A percentile compares a stretch with the other conserved stretches of the same genome.
These are phyloP conservation scores for Yamadazyma atmosphaerica DNA, from an alignment of 1,139 yeast genomes.

Conservation along the genomic window DNA sequence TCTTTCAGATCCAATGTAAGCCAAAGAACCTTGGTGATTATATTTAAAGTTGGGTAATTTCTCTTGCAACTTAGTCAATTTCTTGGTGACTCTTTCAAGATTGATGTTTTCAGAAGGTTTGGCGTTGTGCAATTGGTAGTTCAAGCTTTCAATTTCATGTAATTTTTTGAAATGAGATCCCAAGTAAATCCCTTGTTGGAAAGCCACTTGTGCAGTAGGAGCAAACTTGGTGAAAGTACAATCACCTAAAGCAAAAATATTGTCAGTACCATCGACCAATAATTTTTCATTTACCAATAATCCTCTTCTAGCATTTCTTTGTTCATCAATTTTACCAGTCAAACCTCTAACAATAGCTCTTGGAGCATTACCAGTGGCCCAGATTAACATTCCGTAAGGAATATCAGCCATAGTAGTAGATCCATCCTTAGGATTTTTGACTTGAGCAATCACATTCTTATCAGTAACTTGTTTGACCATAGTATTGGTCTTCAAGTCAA, in stretches of 20 bases:
- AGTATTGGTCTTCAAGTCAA: conserved; percentile 76
- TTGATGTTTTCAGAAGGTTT: conserved; percentile 33
- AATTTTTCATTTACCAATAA: conserved; percentile 79
- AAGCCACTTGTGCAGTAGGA: conserved; percentile 97
- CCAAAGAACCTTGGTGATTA: conserved; percentile 70
- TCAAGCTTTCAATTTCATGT: conserved; percentile 65
- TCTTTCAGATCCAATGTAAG: conserved; percentile 85
- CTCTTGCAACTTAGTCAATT: conserved; percentile 40
- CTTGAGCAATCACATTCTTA: conserved; percentile 66
- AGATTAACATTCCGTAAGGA: conserved; percentile 86
- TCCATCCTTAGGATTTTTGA: conserved; percentile 65
- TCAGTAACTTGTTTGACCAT: conserved; percentile 84
- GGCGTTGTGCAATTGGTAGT: conserved; percentile 32
- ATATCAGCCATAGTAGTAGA: conserved; percentile 54
- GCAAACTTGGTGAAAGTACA: conserved; percentile 90
- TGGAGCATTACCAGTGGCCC: conserved; percentile 98
- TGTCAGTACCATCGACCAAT: conserved; percentile 80
- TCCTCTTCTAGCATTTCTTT: conserved; percentile 88
- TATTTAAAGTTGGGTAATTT: conserved; percentile 61
- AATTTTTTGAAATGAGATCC: conserved; percentile 69
- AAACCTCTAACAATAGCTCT: conserved; percentile 72
- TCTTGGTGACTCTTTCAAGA: conserved; percentile 40
- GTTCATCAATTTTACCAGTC: conserved; percentile 72
- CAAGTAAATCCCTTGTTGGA: conserved; percentile 87
- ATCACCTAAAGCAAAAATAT: conserved; percentile 90